Evolutionary conservation across 2,329 filamentous ascomycete genomes (phyloP).

Genomic region (Colletotrichum coccodes): DNA sequence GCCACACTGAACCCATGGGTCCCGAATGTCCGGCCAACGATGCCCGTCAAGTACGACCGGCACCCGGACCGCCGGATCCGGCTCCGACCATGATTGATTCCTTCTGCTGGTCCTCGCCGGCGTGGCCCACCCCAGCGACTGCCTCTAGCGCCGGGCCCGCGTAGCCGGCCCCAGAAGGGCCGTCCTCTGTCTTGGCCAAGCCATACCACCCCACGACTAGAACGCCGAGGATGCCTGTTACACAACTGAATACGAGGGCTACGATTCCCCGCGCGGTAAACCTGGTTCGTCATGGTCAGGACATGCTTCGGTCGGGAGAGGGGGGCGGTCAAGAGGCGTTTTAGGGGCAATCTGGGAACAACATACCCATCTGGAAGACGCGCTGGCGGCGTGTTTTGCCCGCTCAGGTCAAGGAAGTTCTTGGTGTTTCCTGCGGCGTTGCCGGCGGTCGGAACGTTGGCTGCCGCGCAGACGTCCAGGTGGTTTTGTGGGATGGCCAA

Average conservation of each 20-base stretch:
- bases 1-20: background rate
- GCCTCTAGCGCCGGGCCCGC: background rate
- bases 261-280: conserved; percentile 79
- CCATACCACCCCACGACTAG: conserved; percentile 76
- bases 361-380: conserved; percentile 71
- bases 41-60: background rate
- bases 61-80: background rate
- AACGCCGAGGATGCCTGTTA: conserved; percentile 76
- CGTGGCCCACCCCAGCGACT: background rate
- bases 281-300: conserved; percentile 39
- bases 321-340: background rate
- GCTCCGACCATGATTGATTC: conserved; percentile 7
- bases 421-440: conserved; percentile 80
- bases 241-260: conserved; percentile 77
- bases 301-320: background rate
- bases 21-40: background rate
- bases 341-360: background rate
- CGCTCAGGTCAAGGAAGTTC: conserved; percentile 70
- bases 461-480: conserved; percentile 65
- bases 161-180: background rate
- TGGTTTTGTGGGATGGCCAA: conserved; percentile 70
- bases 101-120: background rate
- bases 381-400: conserved; percentile 65
- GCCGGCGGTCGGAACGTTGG: conserved; percentile 62
- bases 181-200: conserved; percentile 41